Evolutionary conservation across 2,329 filamentous ascomycete species (phyloP).

Genomic region (Sporothrix luriei): DNA sequence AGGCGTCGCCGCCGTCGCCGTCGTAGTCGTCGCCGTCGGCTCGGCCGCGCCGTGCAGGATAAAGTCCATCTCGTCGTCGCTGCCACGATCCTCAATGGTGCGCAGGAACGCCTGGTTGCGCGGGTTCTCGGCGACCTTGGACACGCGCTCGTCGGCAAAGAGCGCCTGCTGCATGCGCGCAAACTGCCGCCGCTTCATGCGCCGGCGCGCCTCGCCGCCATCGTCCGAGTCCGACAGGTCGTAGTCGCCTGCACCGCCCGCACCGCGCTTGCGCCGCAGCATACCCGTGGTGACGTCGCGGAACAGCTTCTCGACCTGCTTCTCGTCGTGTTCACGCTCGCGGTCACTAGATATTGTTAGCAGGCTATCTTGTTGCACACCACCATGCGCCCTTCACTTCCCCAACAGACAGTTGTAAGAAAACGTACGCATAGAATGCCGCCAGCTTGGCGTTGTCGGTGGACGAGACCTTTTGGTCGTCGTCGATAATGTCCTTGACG

Average conservation of each 20-base stretch:
- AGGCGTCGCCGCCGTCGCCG: constrained; percentile 35
- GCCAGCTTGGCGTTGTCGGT: constrained; percentile 80
- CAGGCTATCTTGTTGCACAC: constrained; percentile 17
- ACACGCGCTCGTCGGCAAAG: constrained; percentile 83
- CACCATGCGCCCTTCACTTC: too few species aligned
- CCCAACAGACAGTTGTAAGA: background rate
- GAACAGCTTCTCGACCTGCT: constrained; percentile 86
- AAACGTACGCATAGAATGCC: constrained; percentile 81
- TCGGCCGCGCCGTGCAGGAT: constrained; percentile 48
- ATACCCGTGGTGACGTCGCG: constrained; percentile 89
- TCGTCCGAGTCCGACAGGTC: constrained; percentile 92
- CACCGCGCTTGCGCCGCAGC: constrained; percentile 78
- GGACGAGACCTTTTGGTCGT: constrained; percentile 72
- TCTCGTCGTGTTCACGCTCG: constrained; percentile 78
- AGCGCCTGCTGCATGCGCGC: constrained; percentile 89
- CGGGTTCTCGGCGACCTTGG: constrained; percentile 84
- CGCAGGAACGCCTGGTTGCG: constrained; percentile 88
- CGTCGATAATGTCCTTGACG: constrained; percentile 87
- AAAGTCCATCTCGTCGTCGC: constrained; percentile 77
- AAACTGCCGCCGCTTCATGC: constrained; percentile 84
- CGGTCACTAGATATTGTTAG: constrained; percentile 61
- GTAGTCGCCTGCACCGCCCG: constrained; percentile 71
- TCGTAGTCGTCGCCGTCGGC: constrained; percentile 44
- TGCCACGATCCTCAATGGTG: constrained; percentile 80
- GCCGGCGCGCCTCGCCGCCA: constrained; percentile 72